Evolutionary conservation across 2,329 filamentous ascomycete genomes (phyloP), one percentile per base, ranked within the genome.

Genomic region (Colletotrichum trifolii): DNA sequence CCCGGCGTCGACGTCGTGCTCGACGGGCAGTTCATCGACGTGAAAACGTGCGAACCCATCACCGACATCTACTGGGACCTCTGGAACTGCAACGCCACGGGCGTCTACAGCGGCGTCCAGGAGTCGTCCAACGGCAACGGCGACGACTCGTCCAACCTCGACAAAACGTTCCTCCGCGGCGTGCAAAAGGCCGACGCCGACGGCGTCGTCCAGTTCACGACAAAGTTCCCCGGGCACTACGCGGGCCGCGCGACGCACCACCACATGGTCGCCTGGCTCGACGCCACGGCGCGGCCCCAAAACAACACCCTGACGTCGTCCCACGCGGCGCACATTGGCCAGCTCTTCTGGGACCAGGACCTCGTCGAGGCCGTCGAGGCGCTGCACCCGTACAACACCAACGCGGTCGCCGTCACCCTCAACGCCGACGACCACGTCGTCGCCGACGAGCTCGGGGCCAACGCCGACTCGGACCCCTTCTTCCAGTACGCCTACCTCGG

Each of bases 401-500:
- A 62, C 58, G 55, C 43, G 13, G 47, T 54, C 49, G 47, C 38
- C n/a, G 12, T 45, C 8, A 63, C 63, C 11, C 53, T 53, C 50
- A 66, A 66, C 59, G 46, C 45, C 12, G 75, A 83, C 0, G 85
- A 87, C 70, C 64, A 67, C n/a, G 81, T 85, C 53, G 78, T 84
- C 47, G 68, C 77, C 17, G 59, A 38, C 33, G 72, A 79, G 70
- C 78, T 82, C 64, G 80, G 81, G n/a, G 25, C 11, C 50, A 80
- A 80, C 49, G 78, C 76, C 6, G 77, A 79, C 54, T 83, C 83
- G 60, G 82, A 85, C 68, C 85, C 85, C 1, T 78, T 86, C 68
- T 74, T 85, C 57, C 78, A 86, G 70, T 86, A 85, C 66, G 79
- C 82, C 10, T 76, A 81, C 13, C 77, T 87, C 8, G 84, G 85